Base-by-base conservation (phyloP, 495 filamentous ascomycete species). In the Amphirosellinia nigrospora region DNA sequence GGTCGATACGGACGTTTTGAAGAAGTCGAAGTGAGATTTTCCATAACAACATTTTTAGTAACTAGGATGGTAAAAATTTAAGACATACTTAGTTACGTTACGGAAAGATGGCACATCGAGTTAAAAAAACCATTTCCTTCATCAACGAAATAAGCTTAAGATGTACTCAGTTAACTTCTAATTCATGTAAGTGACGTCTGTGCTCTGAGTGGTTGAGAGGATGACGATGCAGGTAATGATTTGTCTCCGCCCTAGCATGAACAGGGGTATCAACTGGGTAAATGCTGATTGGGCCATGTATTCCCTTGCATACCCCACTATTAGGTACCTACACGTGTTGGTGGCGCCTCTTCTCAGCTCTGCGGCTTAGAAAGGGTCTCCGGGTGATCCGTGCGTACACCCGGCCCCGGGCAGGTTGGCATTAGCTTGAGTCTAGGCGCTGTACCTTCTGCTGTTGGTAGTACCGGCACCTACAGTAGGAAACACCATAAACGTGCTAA, bases 401-500 rank as follows among this genome's bases (percentile, higher is more conserved):
- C 55, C 32, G 30, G 55, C 16, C 30, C 55, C 8, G 6, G 53
- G 53, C 32, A n/a, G 10, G 46, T 13, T 50, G 46, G 23, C 23
- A 52, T 52, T 50, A 23, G 48, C 48, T 52, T 23, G 21, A 10
- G 48, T 52, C 21, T 52, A 28, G 21, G 21, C 23, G 23, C 26
- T 23, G 26, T 16, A 53, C n/a, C n/a, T n/a, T n/a, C n/a, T n/a
- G n/a, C n/a, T 10, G n/a, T 23, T 21, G 13, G 11, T 6, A n/a
- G 43, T n/a, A 46, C 36, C 36, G 36, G 36, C 36, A 38, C 36
- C 36, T 4, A 38, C 5, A 23, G 50, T 13, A 15, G 48, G 46
- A 68, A 58, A 58, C 52, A 68, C 26, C 55, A 53, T 21, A 46
- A 21, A 34, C 15, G 67, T 30, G 21, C 68, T 71, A 71, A 52